Evolutionary conservation across 169 alveolate species (phyloP).

Genomic region (Toxoplasma gondii): DNA sequence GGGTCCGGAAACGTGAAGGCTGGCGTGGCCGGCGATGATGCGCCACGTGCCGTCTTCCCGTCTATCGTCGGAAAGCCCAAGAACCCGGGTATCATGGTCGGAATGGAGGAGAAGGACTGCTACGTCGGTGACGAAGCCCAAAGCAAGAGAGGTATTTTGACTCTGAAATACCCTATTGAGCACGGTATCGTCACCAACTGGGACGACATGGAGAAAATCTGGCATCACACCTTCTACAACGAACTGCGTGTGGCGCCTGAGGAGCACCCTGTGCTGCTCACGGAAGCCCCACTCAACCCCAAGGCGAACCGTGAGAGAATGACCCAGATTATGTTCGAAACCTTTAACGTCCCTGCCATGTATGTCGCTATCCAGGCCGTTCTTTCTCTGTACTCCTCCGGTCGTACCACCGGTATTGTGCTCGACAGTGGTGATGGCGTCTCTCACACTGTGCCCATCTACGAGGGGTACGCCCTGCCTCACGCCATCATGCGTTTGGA

Average conservation of each 20-base stretch:
- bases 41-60: constrained; percentile 99
- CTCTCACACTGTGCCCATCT: constrained; percentile 98
- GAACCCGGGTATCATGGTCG: constrained; percentile 92
- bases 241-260: constrained; percentile 98
- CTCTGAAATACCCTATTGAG: constrained; percentile 97
- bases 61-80: constrained; percentile 98
- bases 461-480: constrained; percentile 99
- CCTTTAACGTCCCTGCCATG: constrained; percentile 98
- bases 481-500: constrained; percentile 96
- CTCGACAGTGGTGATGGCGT: constrained; percentile 99
- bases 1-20: constrained; percentile 99
- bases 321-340: constrained; percentile 98
- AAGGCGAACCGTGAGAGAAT: constrained; percentile 98
- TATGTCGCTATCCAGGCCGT: constrained; percentile 98
- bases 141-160: constrained; percentile 97
- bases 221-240: constrained; percentile 99
- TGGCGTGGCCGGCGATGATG: constrained; percentile 99
- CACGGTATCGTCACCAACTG: constrained; percentile 99
- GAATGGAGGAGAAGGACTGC: constrained; percentile 96
- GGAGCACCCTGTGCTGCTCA: constrained; percentile 97
- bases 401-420: constrained; percentile 99
- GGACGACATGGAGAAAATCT: constrained; percentile 99
- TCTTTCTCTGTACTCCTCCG: constrained; percentile 98
- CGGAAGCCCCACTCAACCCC: constrained; percentile 99
- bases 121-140: constrained; percentile 99